A percentile compares a stretch with the other conserved stretches of the same genome.
These are phyloP conservation scores for Shiraia bambusicola DNA, from an alignment of 2,329 filamentous ascomycete genomes.

Conservation along the genomic window DNA sequence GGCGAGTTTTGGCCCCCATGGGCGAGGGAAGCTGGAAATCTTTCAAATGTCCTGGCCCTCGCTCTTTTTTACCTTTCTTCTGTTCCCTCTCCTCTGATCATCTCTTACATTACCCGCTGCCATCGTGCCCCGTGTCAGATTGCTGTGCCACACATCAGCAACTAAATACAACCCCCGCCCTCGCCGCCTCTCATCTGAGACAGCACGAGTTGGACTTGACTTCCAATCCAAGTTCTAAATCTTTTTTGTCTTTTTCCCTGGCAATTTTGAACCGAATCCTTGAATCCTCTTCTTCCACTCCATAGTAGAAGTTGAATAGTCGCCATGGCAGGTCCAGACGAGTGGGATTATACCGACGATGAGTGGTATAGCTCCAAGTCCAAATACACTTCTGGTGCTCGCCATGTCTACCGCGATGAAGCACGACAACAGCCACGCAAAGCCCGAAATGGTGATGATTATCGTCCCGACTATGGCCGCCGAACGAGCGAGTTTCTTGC, in stretches of 20 bases:
- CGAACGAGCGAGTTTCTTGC: conserved; percentile 34
- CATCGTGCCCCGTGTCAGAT: conserved; percentile 21
- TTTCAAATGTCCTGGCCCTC: conserved; percentile 23
- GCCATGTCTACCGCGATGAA: conserved; percentile 29
- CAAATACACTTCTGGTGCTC: conserved; percentile 26
- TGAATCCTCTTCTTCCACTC: background rate
- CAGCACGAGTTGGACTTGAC: conserved; percentile 6
- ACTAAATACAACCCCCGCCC: conserved; percentile 21
- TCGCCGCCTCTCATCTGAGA: conserved; percentile 14
- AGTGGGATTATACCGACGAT: conserved; percentile 33
- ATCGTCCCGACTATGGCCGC: conserved; percentile 23
- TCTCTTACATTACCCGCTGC: conserved; percentile 20
- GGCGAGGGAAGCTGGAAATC: conserved; percentile 13
- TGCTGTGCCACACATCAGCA: conserved; percentile 21
- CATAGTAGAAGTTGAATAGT: background rate
- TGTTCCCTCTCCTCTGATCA: too few relatives aligned
- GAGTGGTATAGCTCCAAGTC: conserved; percentile 30
- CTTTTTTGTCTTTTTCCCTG: conserved; percentile 8
- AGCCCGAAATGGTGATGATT: conserved; percentile 16
- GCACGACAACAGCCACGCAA: conserved; percentile 16
- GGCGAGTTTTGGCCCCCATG: conserved; percentile 28
- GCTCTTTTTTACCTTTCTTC: conserved; percentile 17
- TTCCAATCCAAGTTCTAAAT: conserved; percentile 8
- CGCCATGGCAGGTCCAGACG: conserved; percentile 29
- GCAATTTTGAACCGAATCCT: background rate